Evolutionary conservation across 805 yeast genomes (phyloP), one percentile per base, ranked within the genome.

Genomic region (Candida alai): DNA sequence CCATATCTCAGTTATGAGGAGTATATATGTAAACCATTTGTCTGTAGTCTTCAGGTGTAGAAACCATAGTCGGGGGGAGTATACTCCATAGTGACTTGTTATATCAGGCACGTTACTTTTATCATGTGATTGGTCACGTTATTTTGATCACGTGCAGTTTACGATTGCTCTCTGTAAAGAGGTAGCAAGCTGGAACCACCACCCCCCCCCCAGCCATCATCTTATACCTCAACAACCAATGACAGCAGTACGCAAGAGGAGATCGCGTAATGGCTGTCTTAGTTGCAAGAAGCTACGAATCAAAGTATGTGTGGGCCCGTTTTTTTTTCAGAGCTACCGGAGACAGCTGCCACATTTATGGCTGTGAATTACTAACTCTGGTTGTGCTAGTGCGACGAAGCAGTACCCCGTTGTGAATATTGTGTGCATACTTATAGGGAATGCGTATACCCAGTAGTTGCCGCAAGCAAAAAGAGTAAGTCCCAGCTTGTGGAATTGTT

Each of bases 341-440:
- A 25, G 13, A 27, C 2, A 8, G 9, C 10, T 6, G 23, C 27
- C 4, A 14, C 9, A 12, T 13, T 13, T 3, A 26, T 8, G 17
- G n/a, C 11, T 23, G 13, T 11, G 10, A 24, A 2, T 7, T 42
- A 42, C 50, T 46, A 47, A 46, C 49, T 20, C 5, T 33, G 18
- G 5, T 19, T 11, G 11, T 15, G 7, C n/a, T 26, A 59, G 64
- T 60, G 66, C 32, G 43, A 56, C 32, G 65, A 58, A 30, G 49
- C 39, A 8, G 48, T 43, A 35, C 66, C 66, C 3, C 21, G 32
- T 7, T 60, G 66, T 40, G 65, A 60, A 26, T 60, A 60, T 39
- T 60, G 66, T 24, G 23, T 23, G 3, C 56, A 57, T 35, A 55
- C 62, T 3, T 40, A 43, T 12, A 38, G 61, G 3, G 31, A 33